Evolutionary conservation across 108 stramenopile species (phyloP).

Genomic region (Conticribra guillardii): DNA sequence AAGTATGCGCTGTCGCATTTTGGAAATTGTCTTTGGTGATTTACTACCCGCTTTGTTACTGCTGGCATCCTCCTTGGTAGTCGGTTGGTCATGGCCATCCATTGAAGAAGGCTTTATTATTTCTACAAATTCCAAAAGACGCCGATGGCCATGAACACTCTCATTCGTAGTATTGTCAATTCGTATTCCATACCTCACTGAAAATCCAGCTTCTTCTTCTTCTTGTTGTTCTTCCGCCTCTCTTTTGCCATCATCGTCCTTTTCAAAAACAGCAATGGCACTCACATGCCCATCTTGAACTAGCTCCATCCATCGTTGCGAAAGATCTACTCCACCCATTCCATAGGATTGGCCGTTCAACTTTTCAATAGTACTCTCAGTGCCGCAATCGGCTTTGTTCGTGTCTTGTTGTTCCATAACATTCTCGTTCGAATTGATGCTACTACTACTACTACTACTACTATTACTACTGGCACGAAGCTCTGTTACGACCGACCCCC

Average conservation of each 20-base stretch:
- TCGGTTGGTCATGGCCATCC: not conserved
- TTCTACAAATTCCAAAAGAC: conserved; percentile 8
- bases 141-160: not conserved
- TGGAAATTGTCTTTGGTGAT: not conserved
- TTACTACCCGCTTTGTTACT: too few species aligned
- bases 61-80: too few species aligned
- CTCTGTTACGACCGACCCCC: too few species aligned
- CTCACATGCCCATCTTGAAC: conserved; percentile 8
- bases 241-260: conserved; percentile 1
- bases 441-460: too few species aligned
- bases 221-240: not conserved
- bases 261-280: not conserved
- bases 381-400: too few species aligned
- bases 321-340: conserved; percentile 11
- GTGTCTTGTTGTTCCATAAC: too few species aligned
- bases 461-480: too few species aligned
- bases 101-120: too few species aligned
- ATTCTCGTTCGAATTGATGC: too few species aligned
- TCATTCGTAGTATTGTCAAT: not conserved
- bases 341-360: too few species aligned
- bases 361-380: too few species aligned
- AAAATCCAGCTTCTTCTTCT: not conserved
- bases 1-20: conserved; percentile 8
- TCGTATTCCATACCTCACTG: conserved; percentile 7
- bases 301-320: conserved; percentile 16